phyloP scores from a whole-genome alignment of 371 early-diverging fungal genomes.

The Phascolomyces articulosus region DNA sequence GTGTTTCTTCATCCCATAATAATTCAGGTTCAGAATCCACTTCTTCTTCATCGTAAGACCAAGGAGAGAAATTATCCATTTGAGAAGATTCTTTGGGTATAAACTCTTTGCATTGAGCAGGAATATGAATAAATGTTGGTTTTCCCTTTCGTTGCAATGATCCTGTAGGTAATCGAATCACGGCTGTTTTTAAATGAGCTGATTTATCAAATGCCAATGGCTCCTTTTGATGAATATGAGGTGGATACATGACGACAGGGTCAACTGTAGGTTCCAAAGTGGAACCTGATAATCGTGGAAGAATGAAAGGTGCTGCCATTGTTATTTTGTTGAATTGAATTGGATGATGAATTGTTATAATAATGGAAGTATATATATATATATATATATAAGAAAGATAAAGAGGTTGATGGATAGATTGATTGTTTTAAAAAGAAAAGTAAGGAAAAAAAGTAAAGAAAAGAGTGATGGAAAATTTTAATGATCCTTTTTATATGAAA shows the following conservation, averaged over 20 bases:
- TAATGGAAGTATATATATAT: no score
- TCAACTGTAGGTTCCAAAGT: slow-evolving; percentile 25
- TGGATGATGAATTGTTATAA: not conserved
- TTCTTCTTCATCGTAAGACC: slow-evolving; percentile 21
- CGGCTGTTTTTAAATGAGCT: not conserved
- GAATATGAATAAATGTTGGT: slow-evolving; percentile 24
- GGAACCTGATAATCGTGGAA: slow-evolving; percentile 27
- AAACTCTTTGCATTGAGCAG: slow-evolving; percentile 7
- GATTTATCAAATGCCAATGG: not conserved
- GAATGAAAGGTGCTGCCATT: slow-evolving; percentile 7
- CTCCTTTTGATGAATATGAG: slow-evolving; percentile 14
- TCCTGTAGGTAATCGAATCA: slow-evolving; percentile 7
- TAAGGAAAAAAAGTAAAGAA: not conserved
- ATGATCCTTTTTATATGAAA: not conserved
- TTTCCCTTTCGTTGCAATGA: slow-evolving; percentile 21
- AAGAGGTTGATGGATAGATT: no score
- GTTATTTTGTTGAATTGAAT: not conserved
- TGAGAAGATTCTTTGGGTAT: slow-evolving; percentile 3
- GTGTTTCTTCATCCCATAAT: slow-evolving; percentile 19
- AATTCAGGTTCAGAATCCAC: slow-evolving; percentile 8
- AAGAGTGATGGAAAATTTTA: not conserved
- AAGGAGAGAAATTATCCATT: slow-evolving; percentile 19
- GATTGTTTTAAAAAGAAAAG: no score
- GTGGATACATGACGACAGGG: slow-evolving; percentile 25
- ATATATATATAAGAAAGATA: no score